Conservation (phyloP, 371 early-diverging fungal species). For the Saksenaea oblongispora region DNA sequence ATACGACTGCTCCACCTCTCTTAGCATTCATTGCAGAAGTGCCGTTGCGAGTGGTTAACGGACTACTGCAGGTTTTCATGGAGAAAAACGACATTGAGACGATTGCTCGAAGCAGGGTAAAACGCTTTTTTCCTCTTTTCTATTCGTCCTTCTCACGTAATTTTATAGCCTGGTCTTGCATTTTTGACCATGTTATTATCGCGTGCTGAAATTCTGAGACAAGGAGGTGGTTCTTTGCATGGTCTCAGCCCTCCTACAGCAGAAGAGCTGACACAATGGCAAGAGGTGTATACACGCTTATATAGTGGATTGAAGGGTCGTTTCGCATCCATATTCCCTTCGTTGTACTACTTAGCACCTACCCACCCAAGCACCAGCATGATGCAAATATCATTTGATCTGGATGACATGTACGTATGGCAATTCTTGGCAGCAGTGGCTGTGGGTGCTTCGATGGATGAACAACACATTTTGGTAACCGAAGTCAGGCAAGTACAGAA, state of each 20-base stretch:
- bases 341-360: constrained; percentile 50
- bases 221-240: constrained; percentile 66
- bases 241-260: constrained; percentile 58
- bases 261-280: constrained; percentile 72
- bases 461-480: constrained; percentile 89
- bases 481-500: constrained; percentile 68
- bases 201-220: constrained; percentile 88
- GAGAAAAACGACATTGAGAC: constrained; percentile 85
- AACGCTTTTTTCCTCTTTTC: background rate
- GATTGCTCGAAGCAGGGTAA: constrained; percentile 78
- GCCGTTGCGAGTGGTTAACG: constrained; percentile 78
- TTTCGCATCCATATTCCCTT: constrained; percentile 77
- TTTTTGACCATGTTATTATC: constrained; percentile 89
- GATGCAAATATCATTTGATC: constrained; percentile 35
- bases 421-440: constrained; percentile 96
- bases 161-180: constrained; percentile 73
- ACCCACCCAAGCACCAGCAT: constrained; percentile 50
- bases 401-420: constrained; percentile 96
- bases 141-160: background rate
- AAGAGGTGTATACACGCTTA: constrained; percentile 72
- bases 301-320: constrained; percentile 76
- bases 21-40: constrained; percentile 81
- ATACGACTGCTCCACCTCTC: constrained; percentile 79
- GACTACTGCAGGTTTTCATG: constrained; percentile 76
- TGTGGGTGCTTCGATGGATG: constrained; percentile 89